Evolutionary conservation across 2,329 filamentous ascomycete species (phyloP).

Genomic region (Penicillium sclerotiorum): DNA sequence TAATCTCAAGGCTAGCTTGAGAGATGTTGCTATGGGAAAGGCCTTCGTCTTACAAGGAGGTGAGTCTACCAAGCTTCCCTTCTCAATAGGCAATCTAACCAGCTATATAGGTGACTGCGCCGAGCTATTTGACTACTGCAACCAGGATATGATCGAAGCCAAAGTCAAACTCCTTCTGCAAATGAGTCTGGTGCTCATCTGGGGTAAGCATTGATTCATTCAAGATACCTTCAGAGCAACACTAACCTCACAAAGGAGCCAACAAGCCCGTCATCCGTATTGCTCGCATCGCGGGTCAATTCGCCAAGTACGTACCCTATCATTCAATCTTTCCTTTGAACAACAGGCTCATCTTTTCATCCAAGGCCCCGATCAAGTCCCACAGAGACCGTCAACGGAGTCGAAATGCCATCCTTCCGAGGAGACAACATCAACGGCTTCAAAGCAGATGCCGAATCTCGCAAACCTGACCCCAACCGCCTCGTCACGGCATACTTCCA

Average conservation of each 20-base stretch:
- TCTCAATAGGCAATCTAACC: neutral
- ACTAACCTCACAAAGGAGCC: slow-evolving; percentile 42
- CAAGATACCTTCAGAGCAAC: neutral
- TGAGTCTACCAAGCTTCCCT: slow-evolving; percentile 20
- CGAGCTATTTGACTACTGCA: slow-evolving; percentile 96
- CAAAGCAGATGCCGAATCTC: slow-evolving; percentile 63
- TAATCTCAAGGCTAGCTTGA: slow-evolving; percentile 74
- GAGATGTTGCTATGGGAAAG: slow-evolving; percentile 84
- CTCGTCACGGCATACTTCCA: slow-evolving; percentile 93
- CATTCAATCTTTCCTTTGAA: neutral
- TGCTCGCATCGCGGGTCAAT: slow-evolving; percentile 95
- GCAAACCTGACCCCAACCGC: slow-evolving; percentile 78
- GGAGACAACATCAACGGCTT: slow-evolving; percentile 96
- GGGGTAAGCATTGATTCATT: slow-evolving; percentile 55
- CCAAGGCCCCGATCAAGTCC: slow-evolving; percentile 76
- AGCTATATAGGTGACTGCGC: slow-evolving; percentile 72
- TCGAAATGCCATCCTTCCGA: slow-evolving; percentile 83
- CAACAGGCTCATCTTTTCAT: neutral
- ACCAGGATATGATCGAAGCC: slow-evolving; percentile 82
- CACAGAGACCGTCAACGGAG: slow-evolving; percentile 77
- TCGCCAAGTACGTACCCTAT: slow-evolving; percentile 66
- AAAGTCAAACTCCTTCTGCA: slow-evolving; percentile 97
- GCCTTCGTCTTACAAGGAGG: slow-evolving; percentile 95
- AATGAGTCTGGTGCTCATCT: slow-evolving; percentile 95
- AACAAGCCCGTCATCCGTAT: slow-evolving; percentile 87